Percentiles rank a stretch among this genome's conserved stretches.
Evolutionary conservation across 2,329 filamentous ascomycete species (phyloP).

Genomic region (Dactylellina leptospora): DNA sequence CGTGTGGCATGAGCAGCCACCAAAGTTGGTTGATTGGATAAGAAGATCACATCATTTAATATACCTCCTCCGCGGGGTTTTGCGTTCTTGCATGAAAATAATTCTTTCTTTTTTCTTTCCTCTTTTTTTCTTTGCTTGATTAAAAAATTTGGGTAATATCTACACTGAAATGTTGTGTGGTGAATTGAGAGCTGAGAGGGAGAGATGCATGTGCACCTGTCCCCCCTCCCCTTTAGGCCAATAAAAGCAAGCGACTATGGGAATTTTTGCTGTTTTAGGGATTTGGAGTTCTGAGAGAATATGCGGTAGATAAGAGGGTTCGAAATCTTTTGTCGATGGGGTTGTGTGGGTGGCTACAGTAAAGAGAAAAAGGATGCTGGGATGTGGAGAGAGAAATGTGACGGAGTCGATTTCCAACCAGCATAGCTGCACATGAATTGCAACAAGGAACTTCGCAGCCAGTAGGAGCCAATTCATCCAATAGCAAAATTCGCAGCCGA

Average conservation of each 20-base stretch:
- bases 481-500: conserved; percentile 35
- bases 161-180: conserved; percentile 2
- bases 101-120: background rate
- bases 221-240: background rate
- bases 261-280: conserved; percentile 6
- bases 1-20: conserved; percentile 17
- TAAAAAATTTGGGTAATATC: conserved; percentile 1
- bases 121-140: conserved; percentile 21
- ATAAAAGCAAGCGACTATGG: background rate
- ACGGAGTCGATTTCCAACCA: conserved; percentile 19
- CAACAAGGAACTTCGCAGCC: conserved; percentile 32
- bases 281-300: background rate
- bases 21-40: conserved; percentile 14
- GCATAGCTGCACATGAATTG: conserved; percentile 32
- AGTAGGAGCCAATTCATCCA: conserved; percentile 32
- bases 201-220: background rate
- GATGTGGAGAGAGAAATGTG: conserved; percentile 30
- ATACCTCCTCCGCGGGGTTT: conserved; percentile 38
- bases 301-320: conserved; percentile 8
- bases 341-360: conserved; percentile 19
- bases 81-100: conserved; percentile 47
- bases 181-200: conserved; percentile 10
- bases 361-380: conserved; percentile 12
- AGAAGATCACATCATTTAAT: conserved; percentile 30
- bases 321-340: conserved; percentile 4